Evolutionary conservation across 2,329 filamentous ascomycete species (phyloP).

Genomic region (Scolecobasidium constrictum): DNA sequence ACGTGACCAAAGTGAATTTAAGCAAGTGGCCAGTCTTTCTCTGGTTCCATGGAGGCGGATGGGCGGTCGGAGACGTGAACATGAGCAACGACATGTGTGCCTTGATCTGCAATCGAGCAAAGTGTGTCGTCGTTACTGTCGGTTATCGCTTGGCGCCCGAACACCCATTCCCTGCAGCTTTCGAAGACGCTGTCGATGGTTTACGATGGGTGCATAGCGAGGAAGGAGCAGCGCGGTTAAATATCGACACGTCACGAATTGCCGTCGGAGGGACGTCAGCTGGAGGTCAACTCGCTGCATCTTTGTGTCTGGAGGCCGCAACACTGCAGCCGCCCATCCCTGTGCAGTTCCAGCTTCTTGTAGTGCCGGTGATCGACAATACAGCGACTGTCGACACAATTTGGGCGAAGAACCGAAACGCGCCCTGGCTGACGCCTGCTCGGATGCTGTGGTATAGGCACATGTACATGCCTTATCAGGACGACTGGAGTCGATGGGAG

Average conservation of each 20-base stretch:
- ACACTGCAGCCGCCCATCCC: constrained; percentile 6
- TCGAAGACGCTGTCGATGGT: neutral
- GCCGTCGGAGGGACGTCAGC: neutral
- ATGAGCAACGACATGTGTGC: constrained; percentile 23
- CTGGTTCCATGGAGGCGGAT: constrained; percentile 31
- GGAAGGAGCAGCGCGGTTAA: neutral
- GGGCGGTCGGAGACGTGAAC: constrained; percentile 25
- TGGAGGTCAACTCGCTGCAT: constrained; percentile 13
- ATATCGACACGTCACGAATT: neutral
- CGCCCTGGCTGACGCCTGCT: constrained; percentile 25
- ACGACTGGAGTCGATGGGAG: constrained; percentile 20
- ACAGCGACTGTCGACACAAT: constrained; percentile 18
- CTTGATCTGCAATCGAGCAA: constrained; percentile 10
- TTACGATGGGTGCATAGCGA: neutral
- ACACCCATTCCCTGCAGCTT: neutral
- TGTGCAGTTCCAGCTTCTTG: constrained; percentile 14
- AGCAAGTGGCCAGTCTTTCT: constrained; percentile 25
- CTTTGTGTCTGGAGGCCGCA: constrained; percentile 13
- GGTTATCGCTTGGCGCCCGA: neutral
- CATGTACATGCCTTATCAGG: constrained; percentile 20
- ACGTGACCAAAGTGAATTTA: constrained; percentile 13
- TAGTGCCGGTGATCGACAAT: constrained; percentile 27
- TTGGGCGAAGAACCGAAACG: constrained; percentile 14
- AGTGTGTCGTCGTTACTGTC: neutral
- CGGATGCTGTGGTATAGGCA: constrained; percentile 26